Conservation (phyloP, 371 early-diverging fungal species). For the Lichtheimia corymbifera region DNA sequence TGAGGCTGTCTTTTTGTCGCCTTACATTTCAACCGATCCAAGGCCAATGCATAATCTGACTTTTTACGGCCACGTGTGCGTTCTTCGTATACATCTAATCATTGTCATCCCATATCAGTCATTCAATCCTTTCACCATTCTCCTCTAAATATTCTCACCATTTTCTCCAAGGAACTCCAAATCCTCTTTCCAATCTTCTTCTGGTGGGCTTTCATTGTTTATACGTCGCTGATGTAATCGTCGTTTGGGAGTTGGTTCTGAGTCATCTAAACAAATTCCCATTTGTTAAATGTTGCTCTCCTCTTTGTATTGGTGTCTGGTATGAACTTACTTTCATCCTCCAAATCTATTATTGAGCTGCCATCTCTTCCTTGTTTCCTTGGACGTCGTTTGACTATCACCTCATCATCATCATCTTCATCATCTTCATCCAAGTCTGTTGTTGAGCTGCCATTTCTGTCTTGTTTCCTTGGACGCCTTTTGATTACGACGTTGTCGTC, state of each 20-base stretch:
- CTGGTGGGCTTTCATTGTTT: background rate
- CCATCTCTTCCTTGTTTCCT: too few species aligned
- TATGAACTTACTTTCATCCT: too few species aligned
- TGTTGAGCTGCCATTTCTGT: too few species aligned
- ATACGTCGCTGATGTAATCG: background rate
- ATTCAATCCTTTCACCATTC: background rate
- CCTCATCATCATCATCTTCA: background rate
- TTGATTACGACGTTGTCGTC: too few species aligned
- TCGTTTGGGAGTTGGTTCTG: background rate
- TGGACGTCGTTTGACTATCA: background rate
- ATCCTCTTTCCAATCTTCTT: conserved; percentile 12
- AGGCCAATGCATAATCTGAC: conserved; percentile 13
- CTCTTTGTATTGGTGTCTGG: too few species aligned
- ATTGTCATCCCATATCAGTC: background rate
- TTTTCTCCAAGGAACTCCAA: conserved; percentile 22
- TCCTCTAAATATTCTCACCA: conserved; percentile 2
- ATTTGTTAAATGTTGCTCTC: too few species aligned
- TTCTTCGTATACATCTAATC: conserved; percentile 16
- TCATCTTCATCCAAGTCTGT: background rate
- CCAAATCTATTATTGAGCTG: too few species aligned
- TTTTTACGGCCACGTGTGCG: conserved; percentile 18
- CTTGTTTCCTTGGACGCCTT: too few species aligned
- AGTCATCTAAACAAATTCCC: too few species aligned
- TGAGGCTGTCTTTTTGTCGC: background rate
- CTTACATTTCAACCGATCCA: conserved; percentile 16